A percentile compares a stretch with the other conserved stretches of the same genome.
Evolutionary conservation across 164 flowering plant species (phyloP).

Genomic region (Amborella trichopoda): DNA sequence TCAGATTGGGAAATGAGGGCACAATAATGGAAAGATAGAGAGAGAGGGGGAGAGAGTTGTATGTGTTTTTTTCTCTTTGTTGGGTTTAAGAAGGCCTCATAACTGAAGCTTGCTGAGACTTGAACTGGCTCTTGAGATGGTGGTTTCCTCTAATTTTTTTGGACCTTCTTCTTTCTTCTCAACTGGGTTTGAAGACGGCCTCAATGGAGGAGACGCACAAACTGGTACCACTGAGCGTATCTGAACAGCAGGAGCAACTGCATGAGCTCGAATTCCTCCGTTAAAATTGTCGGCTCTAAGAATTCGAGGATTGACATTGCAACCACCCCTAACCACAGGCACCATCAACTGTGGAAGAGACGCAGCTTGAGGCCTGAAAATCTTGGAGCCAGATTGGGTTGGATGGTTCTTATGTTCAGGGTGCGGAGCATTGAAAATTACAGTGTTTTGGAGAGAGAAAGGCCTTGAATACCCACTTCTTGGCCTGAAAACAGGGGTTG

Average conservation of each 20-base stretch:
- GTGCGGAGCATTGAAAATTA: slow-evolving; percentile 1
- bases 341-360: too few relatives aligned
- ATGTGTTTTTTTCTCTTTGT: background rate
- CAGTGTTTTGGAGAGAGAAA: slow-evolving; percentile 1
- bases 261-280: too few relatives aligned
- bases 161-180: slow-evolving; percentile 7
- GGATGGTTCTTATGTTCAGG: slow-evolving; percentile 2
- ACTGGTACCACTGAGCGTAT: slow-evolving; percentile 42
- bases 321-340: too few relatives aligned
- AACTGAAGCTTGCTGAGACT: slow-evolving; percentile 6
- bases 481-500: slow-evolving; percentile 2
- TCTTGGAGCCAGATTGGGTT: slow-evolving; percentile 7
- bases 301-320: too few relatives aligned
- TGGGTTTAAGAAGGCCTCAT: too few relatives aligned
- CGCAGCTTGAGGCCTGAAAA: slow-evolving; percentile 5
- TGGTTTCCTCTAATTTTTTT: slow-evolving; percentile 5
- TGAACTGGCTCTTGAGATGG: slow-evolving; percentile 2
- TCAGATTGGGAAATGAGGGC: too few relatives aligned
- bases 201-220: slow-evolving; percentile 31
- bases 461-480: slow-evolving; percentile 3
- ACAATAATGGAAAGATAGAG: too few relatives aligned
- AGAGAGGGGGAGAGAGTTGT: too few relatives aligned
- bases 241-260: slow-evolving; percentile 37
- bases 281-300: too few relatives aligned
- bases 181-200: slow-evolving; percentile 7